Evolutionary conservation across 257 asterid species (phyloP).

Genomic region (Verbena officinalis): DNA sequence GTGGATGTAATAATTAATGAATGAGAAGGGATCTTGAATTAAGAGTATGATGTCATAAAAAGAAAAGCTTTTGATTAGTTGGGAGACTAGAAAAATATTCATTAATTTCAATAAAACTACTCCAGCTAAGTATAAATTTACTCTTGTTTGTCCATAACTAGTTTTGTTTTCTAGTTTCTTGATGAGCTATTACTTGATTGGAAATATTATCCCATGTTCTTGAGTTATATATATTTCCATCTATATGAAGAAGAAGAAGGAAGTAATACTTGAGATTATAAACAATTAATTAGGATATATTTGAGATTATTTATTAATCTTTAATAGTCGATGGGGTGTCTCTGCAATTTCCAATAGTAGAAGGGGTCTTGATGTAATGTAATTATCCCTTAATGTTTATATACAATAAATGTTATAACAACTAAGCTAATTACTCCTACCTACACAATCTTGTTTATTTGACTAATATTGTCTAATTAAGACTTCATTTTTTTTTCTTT

Average conservation of each 20-base stretch:
- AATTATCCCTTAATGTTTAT: neutral
- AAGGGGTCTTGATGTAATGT: too few relatives aligned
- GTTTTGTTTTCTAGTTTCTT: neutral
- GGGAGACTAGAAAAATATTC: constrained; percentile 12
- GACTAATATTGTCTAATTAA: neutral
- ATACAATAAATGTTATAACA: too few relatives aligned
- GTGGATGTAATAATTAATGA: neutral
- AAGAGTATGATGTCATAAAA: neutral
- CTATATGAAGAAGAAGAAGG: too few relatives aligned
- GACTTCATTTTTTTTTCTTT: neutral
- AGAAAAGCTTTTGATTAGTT: constrained; percentile 4
- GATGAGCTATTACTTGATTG: neutral
- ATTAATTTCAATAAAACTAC: constrained; percentile 8
- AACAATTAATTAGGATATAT: neutral
- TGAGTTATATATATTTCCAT: neutral
- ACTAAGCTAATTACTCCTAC: too few relatives aligned
- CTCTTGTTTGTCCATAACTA: neutral
- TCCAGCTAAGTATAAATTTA: constrained; percentile 18
- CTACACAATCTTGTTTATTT: constrained; percentile 1
- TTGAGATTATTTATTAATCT: neutral
- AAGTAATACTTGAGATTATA: neutral
- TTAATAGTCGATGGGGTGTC: too few relatives aligned
- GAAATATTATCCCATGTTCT: neutral
- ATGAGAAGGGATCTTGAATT: constrained; percentile 10
- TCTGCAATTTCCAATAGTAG: too few relatives aligned